These are phyloP conservation scores for Thielaviopsis punctulata DNA, from an alignment of 2,329 filamentous ascomycete genomes.

Conservation along the genomic window DNA sequence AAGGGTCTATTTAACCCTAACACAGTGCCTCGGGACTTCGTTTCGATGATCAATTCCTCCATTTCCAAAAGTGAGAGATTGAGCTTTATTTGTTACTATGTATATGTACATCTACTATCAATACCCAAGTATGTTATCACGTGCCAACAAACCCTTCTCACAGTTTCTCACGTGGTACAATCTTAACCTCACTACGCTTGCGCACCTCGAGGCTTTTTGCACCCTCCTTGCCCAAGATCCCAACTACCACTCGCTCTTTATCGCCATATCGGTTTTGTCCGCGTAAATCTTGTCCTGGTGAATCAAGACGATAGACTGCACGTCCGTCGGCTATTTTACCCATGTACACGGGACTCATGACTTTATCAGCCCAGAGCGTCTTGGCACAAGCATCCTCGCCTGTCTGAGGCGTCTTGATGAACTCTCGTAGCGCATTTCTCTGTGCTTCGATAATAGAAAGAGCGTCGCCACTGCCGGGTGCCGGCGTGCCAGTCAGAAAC, in stretches of 20 bases:
- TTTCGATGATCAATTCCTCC: no score
- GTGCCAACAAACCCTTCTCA: neutral
- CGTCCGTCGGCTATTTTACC: conserved; percentile 30
- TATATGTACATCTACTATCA: neutral
- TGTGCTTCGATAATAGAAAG: conserved; percentile 37
- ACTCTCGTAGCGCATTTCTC: conserved; percentile 27
- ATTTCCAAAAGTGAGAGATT: neutral
- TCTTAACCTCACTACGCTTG: neutral
- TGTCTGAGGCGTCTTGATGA: conserved; percentile 22
- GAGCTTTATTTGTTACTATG: neutral
- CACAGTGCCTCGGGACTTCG: neutral
- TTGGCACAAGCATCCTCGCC: conserved; percentile 24
- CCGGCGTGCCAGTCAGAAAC: conserved; percentile 15
- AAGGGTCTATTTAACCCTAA: neutral
- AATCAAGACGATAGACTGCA: conserved; percentile 38
- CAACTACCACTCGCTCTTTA: conserved; percentile 37
- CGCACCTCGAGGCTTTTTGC: conserved; percentile 1
- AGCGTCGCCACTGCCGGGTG: conserved; percentile 10
- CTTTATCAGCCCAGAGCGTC: conserved; percentile 42
- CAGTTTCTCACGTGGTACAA: neutral
- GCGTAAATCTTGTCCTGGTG: conserved; percentile 37
- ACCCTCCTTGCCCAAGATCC: conserved; percentile 1
- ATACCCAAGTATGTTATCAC: neutral
- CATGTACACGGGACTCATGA: conserved; percentile 38
- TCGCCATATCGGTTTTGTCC: conserved; percentile 35